A percentile compares a stretch with the other conserved stretches of the same genome.
These are phyloP conservation scores for Penicillium sp. DNA, from an alignment of 2,329 filamentous ascomycete species.

Conservation along the genomic window DNA sequence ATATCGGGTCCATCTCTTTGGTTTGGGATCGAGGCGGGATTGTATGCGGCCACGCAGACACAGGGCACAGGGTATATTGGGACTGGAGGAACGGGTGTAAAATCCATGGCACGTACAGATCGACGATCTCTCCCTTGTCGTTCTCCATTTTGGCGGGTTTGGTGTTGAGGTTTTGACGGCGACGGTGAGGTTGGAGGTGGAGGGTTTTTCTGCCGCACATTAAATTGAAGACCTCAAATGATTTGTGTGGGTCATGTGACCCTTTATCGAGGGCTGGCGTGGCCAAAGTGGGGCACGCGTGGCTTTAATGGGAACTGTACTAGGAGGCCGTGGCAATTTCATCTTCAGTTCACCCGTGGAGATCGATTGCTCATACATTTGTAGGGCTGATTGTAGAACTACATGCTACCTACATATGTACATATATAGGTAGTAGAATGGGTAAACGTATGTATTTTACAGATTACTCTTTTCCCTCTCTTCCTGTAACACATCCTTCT, in stretches of 20 bases:
- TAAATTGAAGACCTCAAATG: constrained; percentile 32
- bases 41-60: constrained; percentile 13
- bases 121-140: constrained; percentile 99
- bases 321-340: constrained; percentile 19
- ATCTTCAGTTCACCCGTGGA: neutral
- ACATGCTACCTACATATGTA: too few relatives aligned
- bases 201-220: constrained; percentile 32
- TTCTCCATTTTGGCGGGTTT: constrained; percentile 84
- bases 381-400: neutral
- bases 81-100: constrained; percentile 12
- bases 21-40: constrained; percentile 7
- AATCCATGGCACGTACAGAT: constrained; percentile 69
- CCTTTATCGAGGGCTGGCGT: constrained; percentile 39
- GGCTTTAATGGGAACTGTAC: neutral
- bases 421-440: neutral
- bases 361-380: neutral
- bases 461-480: constrained; percentile 34
- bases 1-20: constrained; percentile 1
- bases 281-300: constrained; percentile 16
- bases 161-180: constrained; percentile 39
- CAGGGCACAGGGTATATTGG: constrained; percentile 15
- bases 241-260: constrained; percentile 46
- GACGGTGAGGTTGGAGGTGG: constrained; percentile 33
- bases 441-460: constrained; percentile 16
- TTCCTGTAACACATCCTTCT: constrained; percentile 47